These are phyloP conservation scores for Eruca vesicaria DNA, from an alignment of 441 rosid species.

Conservation along the genomic window DNA sequence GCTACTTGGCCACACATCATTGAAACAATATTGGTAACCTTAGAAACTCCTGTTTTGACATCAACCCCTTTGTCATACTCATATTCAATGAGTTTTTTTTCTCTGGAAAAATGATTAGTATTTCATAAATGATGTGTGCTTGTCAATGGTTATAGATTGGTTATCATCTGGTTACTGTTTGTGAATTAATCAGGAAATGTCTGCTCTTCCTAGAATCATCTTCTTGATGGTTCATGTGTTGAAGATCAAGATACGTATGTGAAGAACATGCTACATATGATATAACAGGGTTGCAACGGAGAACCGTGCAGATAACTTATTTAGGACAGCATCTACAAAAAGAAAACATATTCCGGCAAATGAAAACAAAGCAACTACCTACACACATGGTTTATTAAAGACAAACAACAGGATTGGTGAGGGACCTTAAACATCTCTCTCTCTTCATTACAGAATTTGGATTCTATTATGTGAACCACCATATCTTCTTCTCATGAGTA, in stretches of 20 bases:
- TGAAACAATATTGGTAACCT: conserved; percentile 33
- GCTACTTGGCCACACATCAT: conserved; percentile 32
- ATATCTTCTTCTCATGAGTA: conserved; percentile 9
- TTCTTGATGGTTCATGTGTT: conserved; percentile 22
- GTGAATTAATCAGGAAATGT: conserved; percentile 8
- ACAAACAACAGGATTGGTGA: conserved; percentile 34
- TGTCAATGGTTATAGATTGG: conserved; percentile 1
- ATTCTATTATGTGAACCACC: conserved; percentile 11
- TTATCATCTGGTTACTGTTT: neutral
- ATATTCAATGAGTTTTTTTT: conserved; percentile 11
- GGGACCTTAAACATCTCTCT: conserved; percentile 15
- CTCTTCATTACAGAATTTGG: conserved; percentile 21
- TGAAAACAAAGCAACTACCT: conserved; percentile 26
- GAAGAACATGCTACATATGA: conserved; percentile 22
- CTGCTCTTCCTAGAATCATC: neutral
- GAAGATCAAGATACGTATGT: conserved; percentile 11
- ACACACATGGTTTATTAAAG: conserved; percentile 29
- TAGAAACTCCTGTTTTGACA: conserved; percentile 33
- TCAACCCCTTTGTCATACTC: conserved; percentile 19
- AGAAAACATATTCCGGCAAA: conserved; percentile 25
- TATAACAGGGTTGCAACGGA: conserved; percentile 28
- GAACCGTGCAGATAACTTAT: conserved; percentile 28
- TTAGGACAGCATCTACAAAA: conserved; percentile 17
- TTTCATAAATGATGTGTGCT: conserved; percentile 1
- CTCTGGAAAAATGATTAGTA: conserved; percentile 1